Percentiles rank a stretch among this genome's conserved stretches.
Evolutionary conservation across 2,329 filamentous ascomycete genomes (phyloP).

Genomic region (Hymenoscyphus scutula): DNA sequence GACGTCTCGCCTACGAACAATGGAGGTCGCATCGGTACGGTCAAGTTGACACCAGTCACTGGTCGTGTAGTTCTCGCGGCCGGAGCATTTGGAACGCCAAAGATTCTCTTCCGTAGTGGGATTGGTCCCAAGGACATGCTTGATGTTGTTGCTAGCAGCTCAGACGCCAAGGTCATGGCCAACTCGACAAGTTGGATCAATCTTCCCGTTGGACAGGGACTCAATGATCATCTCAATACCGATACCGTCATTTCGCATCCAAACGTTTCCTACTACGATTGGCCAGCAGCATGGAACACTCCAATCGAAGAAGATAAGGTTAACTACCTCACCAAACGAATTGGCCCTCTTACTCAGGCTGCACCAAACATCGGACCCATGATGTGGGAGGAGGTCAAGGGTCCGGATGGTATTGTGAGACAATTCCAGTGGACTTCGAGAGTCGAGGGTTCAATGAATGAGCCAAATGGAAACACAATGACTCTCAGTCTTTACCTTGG

Average conservation of each 20-base stretch:
- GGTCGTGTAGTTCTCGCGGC: conserved; percentile 68
- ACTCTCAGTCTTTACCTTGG: conserved; percentile 60
- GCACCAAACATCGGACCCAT: conserved; percentile 64
- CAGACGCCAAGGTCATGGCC: conserved; percentile 52
- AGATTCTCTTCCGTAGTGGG: conserved; percentile 63
- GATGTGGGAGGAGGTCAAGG: conserved; percentile 58
- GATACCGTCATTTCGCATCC: conserved; percentile 51
- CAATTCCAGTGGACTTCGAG: conserved; percentile 66
- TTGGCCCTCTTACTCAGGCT: conserved; percentile 61
- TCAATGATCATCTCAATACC: conserved; percentile 59
- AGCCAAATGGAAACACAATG: conserved; percentile 31
- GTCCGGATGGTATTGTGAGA: conserved; percentile 57
- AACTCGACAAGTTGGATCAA: conserved; percentile 52
- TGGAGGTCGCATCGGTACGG: conserved; percentile 56
- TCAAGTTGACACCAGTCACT: conserved; percentile 56
- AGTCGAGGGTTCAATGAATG: conserved; percentile 47
- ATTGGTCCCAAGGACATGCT: conserved; percentile 51
- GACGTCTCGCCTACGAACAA: conserved; percentile 57
- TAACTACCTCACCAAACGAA: conserved; percentile 49
- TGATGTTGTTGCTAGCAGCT: conserved; percentile 47
- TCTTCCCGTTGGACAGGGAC: conserved; percentile 57
- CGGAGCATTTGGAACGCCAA: conserved; percentile 62
- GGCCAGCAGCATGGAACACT: conserved; percentile 56
- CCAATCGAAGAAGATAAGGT: conserved; percentile 45
- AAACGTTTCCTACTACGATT: conserved; percentile 60